Base-by-base conservation (phyloP, 1,284 basidiomycete genomes). In the Singerocomus rubriflavus region DNA sequence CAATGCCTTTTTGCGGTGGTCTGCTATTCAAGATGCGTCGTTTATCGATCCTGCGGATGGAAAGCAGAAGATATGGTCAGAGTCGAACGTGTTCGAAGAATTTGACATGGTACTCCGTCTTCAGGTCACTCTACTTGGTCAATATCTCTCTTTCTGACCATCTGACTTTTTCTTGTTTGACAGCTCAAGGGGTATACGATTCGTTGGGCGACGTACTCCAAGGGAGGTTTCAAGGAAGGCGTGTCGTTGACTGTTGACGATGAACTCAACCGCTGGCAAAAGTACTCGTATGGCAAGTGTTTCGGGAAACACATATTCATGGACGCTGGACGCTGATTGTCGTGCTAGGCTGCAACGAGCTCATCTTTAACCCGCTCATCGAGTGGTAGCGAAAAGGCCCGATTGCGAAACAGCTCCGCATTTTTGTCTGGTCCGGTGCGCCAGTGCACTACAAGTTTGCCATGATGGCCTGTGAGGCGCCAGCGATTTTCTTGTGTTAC, bases 1-100 rank as follows among this genome's bases (percentile, higher is more conserved):
- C 68, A 93, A 93, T 53, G 91, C 90, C 2, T 93, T 92, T 72
- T 73, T 93, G 33, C 81, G 90, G 13, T 93, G 91, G 91, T 79
- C 79, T 6, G 91, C 91, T 2, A 71, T 93, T 6, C 91, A 93
- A 64, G 90, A 92, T 51, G 86, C 83, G 3, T 77, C 84, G 8
- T 88, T 87, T 56, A 65, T 85, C 38, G 90, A 92, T 57, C 66
- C 54, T 21, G 37, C 70, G 7, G 81, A 75, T 59, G 78, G 78
- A 1, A 63, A 77, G 51, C 78, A 75, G 62, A 91, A 90, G 73
- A 82, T 89, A 48, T 94, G 91, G 91, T 88, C 84, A 2, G 89
- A 93, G 71, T 70, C 76, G 7, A 90, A 92, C 58, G 91, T 93
- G 2, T 88, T 84, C 3, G 91, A 93, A 61, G 91, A 93, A 68